Evolutionary conservation across 768 basidiomycete species (phyloP), one percentile per base, ranked within the genome.

Genomic region (Boletus insuetus): DNA sequence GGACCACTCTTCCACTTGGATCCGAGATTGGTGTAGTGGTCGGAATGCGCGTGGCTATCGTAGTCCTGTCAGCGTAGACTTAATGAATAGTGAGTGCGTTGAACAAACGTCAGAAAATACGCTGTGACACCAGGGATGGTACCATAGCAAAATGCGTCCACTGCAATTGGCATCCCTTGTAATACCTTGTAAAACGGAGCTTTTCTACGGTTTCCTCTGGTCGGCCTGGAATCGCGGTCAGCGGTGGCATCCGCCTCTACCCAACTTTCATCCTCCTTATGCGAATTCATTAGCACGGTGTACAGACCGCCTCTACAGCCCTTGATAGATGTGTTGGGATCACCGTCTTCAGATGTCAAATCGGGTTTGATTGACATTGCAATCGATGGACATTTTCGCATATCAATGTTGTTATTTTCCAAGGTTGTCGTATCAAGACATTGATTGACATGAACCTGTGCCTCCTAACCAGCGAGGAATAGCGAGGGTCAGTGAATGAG

Each of bases 171-270:
- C 94, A 98, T 97, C 2, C 97, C 96, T 63, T 92, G 89, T 61
- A 98, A 69, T 22, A 94, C 82, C 74, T 98, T 99, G 74, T 96
- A 98, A 68, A 98, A 98, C 0, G 97, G 97, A 0, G 94, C 92
- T 54, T 82, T 85, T 55, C 90, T 76, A 29, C 90, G 79, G 31
- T 76, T 74, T 29, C 78, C 77, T 53, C 81, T 82, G 8, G 70
- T 76, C 2, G 76, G 69, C 16, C 75, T 77, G 56, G 77, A 78
- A 44, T 71, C 74, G 24, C 72, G 75, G 56, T 79, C 76, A 57
- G 86, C 84, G 1, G 71, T 75, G 16, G 72, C 68, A 17, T 82
- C 73, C 0, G 87, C 94, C 68, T 92, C 89, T 64, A 86, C 89
- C 94, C 95, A 98, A 3, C 83, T 82, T 56, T 86, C 85, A 46